Conservation (phyloP, 2,329 filamentous ascomycete species). For the Diplodia corticola region DNA sequence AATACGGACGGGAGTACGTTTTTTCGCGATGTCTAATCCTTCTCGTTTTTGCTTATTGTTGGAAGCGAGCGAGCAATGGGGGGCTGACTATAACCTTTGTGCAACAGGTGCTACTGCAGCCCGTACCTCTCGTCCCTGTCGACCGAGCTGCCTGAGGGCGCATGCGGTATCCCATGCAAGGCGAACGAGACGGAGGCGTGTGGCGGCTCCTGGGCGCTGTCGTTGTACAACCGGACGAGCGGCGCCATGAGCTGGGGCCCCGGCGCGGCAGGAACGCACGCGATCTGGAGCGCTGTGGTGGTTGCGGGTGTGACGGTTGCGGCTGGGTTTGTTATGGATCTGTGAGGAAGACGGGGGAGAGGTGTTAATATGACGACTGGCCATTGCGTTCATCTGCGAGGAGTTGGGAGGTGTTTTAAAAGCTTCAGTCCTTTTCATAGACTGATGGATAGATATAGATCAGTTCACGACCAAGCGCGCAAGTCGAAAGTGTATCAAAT, state of each 20-base stretch:
- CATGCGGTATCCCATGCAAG: constrained; percentile 12
- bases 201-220: constrained; percentile 18
- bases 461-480: not conserved
- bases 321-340: not conserved
- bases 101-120: constrained; percentile 14
- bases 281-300: not conserved
- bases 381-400: too few species aligned
- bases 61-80: not conserved
- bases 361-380: not conserved
- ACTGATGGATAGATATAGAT: not conserved
- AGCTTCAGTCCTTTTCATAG: not conserved
- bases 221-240: constrained; percentile 18
- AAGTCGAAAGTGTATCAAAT: not conserved
- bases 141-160: not conserved
- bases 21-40: not conserved
- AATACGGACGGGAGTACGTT: constrained; percentile 21
- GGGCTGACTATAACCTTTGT: not conserved
- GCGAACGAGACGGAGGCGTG: constrained; percentile 8
- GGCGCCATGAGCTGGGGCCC: not conserved
- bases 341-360: not conserved
- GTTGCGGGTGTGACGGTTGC: not conserved
- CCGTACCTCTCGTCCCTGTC: constrained; percentile 13
- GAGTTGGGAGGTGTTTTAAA: not conserved
- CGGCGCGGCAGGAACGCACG: not conserved
- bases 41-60: not conserved